Evolutionary conservation across 768 basidiomycete species (phyloP), one percentile per base, ranked within the genome.

Genomic region (Lactarius quietus): DNA sequence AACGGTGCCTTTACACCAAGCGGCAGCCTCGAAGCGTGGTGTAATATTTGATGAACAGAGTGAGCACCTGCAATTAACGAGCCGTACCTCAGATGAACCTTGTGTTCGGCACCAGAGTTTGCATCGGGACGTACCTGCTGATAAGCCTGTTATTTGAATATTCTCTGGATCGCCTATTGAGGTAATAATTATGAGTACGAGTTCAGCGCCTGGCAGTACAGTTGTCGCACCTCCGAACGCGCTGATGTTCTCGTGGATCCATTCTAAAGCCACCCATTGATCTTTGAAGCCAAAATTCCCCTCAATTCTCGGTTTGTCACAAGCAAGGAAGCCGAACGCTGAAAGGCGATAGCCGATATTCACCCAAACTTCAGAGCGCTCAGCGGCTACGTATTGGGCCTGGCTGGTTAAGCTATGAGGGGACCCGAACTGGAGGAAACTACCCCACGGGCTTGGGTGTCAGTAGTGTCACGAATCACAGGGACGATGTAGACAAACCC

Each of bases 271-370:
- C 23, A 89, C 71, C 90, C 90, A 92, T 70, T 89, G 89, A 70
- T 92, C 90, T 74, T 91, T 92, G 78, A 92, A 92, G 1, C 90
- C 90, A 72, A 87, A 92, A 70, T 92, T 93, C 3, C 91, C 90
- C 18, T 78, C 77, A 54, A 92, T 72, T 48, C 75, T 72, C 15
- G 88, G 88, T 64, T 82, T 73, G 53, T 88, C 86, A 68, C 81
- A 82, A 0, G 88, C 89, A 26, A 93, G 76, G 71, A 90, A 93
- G 0, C 90, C 90, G 69, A 92, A 88, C 1, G 82, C 89, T 0
- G 88, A 89, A 17, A 92, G 77, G 26, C 90, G 84, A 72, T 91
- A 90, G 39, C 88, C 90, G 15, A 92, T 82, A 70, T 91, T 89
- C 9, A 93, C 85, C 82, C 86, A 87, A 18, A 93, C 82, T 74